Conservation (phyloP, 345 rosid genomes). For the Lumnitzera littorea region DNA sequence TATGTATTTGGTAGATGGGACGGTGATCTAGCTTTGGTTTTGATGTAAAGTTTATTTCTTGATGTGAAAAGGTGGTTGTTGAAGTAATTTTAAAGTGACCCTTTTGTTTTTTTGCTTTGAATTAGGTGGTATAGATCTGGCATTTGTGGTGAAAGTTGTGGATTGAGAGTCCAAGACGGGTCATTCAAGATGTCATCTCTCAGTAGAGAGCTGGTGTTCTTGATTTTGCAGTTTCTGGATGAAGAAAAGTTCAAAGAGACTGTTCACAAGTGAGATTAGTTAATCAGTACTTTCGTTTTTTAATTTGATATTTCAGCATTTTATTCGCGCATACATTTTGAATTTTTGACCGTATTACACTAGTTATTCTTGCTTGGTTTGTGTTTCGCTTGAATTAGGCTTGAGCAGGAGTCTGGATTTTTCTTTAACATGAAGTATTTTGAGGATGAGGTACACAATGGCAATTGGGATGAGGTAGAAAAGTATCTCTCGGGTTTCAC, state of each 20-base stretch:
- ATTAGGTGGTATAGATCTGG: constrained; percentile 55
- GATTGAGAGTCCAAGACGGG: constrained; percentile 27
- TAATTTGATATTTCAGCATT: not conserved
- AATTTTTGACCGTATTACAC: not conserved
- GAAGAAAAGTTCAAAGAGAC: constrained; percentile 99
- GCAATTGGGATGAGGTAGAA: constrained; percentile 99
- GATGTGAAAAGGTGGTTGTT: not conserved
- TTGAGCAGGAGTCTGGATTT: constrained; percentile 99
- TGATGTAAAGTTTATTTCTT: constrained; percentile 1
- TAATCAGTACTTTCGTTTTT: not conserved
- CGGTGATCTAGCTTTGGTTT: not conserved
- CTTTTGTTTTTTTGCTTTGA: constrained; percentile 1
- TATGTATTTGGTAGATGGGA: not conserved
- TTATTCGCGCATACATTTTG: not conserved
- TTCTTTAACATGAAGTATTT: constrained; percentile 98
- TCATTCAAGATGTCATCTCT: constrained; percentile 78
- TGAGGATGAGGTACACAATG: constrained; percentile 95
- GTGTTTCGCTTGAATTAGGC: constrained; percentile 34
- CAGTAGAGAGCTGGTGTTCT: constrained; percentile 97
- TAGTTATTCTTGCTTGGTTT: constrained; percentile 9
- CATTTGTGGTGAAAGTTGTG: constrained; percentile 17
- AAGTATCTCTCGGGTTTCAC: constrained; percentile 97
- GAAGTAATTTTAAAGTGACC: constrained; percentile 18
- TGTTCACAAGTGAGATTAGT: constrained; percentile 71
- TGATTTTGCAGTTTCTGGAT: constrained; percentile 97